phyloP scores from a whole-genome alignment of 495 filamentous ascomycete species.

The Lasiosphaeria ovina region DNA sequence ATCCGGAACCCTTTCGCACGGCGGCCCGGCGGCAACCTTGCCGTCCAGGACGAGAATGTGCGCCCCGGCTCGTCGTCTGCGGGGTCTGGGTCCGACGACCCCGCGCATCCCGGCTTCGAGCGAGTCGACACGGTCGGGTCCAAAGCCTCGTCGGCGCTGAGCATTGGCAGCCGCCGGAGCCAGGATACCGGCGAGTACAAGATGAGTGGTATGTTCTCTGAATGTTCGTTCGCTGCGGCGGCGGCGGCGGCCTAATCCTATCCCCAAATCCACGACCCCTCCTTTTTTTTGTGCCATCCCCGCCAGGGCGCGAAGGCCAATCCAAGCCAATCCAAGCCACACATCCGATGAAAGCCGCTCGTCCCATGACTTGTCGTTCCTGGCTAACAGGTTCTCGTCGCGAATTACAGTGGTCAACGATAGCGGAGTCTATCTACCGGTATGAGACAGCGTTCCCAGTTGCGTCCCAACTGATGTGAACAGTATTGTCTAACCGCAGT shows the following conservation, averaged over 20 bases:
- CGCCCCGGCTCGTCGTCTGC: slow-evolving; percentile 42
- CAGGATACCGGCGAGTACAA: slow-evolving; percentile 72
- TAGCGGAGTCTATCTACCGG: slow-evolving; percentile 93
- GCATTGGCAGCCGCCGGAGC: slow-evolving; percentile 54
- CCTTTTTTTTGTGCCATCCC: neutral
- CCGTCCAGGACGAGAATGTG: slow-evolving; percentile 53
- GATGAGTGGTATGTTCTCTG: slow-evolving; percentile 64
- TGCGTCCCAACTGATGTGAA: neutral
- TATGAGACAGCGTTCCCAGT: slow-evolving; percentile 39
- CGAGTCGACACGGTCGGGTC: slow-evolving; percentile 55
- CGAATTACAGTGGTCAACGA: slow-evolving; percentile 79
- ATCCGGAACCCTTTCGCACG: slow-evolving; percentile 73
- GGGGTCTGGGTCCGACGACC: slow-evolving; percentile 15
- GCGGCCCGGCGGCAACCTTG: slow-evolving; percentile 51
- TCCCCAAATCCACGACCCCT: slow-evolving; percentile 4
- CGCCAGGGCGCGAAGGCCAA: too few species aligned
- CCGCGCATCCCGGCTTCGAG: slow-evolving; percentile 48
- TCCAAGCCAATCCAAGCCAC: too few species aligned
- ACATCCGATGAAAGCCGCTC: too few species aligned
- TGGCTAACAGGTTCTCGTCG: slow-evolving; percentile 22
- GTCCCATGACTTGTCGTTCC: neutral
- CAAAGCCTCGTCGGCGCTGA: slow-evolving; percentile 58
- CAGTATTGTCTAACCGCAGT: neutral
- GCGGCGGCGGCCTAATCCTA: neutral
- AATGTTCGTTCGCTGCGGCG: neutral